Percentiles rank a stretch among this genome's conserved stretches.
phyloP scores from a whole-genome alignment of 2,329 filamentous ascomycete genomes.

The Zarea fungicola region DNA sequence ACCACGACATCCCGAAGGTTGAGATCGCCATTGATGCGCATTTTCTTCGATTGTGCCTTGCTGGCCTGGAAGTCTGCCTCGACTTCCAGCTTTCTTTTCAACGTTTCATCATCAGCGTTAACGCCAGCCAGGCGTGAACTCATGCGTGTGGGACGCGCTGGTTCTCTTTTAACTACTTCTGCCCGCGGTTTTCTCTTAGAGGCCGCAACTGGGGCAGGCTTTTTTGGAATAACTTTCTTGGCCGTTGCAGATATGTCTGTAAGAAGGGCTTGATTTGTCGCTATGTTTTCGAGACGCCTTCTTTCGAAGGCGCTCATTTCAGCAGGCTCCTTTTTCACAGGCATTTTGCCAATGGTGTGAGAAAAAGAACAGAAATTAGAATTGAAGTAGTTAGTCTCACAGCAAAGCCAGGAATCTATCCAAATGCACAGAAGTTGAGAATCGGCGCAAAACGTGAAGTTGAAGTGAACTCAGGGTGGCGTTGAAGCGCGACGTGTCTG shows the following conservation, averaged over 20 bases:
- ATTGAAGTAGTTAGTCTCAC: too few species aligned
- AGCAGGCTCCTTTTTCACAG: constrained; percentile 36
- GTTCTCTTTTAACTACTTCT: constrained; percentile 43
- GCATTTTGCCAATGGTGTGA: constrained; percentile 32
- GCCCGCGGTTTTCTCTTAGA: constrained; percentile 25
- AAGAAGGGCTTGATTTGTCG: constrained; percentile 73
- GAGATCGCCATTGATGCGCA: constrained; percentile 51
- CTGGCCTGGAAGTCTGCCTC: constrained; percentile 39
- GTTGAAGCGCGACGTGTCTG: constrained; percentile 8
- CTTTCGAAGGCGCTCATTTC: constrained; percentile 80
- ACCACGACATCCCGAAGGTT: constrained; percentile 73
- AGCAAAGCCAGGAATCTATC: too few species aligned
- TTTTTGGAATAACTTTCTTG: constrained; percentile 61
- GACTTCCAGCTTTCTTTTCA: constrained; percentile 48
- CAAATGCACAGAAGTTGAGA: not conserved
- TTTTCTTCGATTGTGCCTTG: constrained; percentile 52
- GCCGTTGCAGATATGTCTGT: constrained; percentile 70
- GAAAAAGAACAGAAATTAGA: too few species aligned
- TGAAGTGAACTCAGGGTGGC: constrained; percentile 7
- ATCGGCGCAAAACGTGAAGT: not conserved
- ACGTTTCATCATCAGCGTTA: constrained; percentile 40
- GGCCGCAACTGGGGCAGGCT: constrained; percentile 41
- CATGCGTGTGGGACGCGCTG: constrained; percentile 46
- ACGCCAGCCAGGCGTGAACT: constrained; percentile 55
- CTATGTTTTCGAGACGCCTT: constrained; percentile 79